Conservation (phyloP, 2,329 filamentous ascomycete genomes). For the Geosmithia putterillii region DNA sequence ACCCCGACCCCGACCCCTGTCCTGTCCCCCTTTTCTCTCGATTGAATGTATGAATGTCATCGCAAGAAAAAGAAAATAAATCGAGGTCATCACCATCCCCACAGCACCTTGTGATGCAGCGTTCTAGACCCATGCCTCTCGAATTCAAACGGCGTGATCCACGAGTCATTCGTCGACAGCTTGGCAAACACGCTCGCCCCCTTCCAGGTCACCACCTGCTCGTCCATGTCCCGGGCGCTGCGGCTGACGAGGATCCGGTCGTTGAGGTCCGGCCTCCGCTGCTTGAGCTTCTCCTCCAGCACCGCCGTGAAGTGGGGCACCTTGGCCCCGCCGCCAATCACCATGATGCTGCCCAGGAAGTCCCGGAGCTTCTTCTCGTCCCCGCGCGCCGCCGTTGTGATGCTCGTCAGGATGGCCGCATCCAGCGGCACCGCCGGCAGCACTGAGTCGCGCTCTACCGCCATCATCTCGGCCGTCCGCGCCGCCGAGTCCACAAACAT, state of each 20-base stretch:
- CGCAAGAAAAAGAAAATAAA: neutral
- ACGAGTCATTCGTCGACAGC: slow-evolving; percentile 84
- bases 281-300: slow-evolving; percentile 71
- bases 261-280: slow-evolving; percentile 45
- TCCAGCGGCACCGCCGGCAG: slow-evolving; percentile 78
- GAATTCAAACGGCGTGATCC: slow-evolving; percentile 82
- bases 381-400: slow-evolving; percentile 72
- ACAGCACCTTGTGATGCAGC: slow-evolving; percentile 69
- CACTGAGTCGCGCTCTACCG: slow-evolving; percentile 63
- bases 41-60: neutral
- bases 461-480: slow-evolving; percentile 40
- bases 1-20: no score
- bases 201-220: slow-evolving; percentile 97
- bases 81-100: slow-evolving; percentile 36
- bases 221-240: slow-evolving; percentile 86
- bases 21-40: no score
- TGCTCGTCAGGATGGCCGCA: slow-evolving; percentile 78
- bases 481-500: slow-evolving; percentile 38
- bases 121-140: slow-evolving; percentile 72
- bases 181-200: slow-evolving; percentile 94
- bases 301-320: slow-evolving; percentile 68
- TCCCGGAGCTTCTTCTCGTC: slow-evolving; percentile 92
- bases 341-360: slow-evolving; percentile 80
- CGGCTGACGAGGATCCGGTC: slow-evolving; percentile 51
- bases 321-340: slow-evolving; percentile 76